phyloP scores from a whole-genome alignment of 768 basidiomycete species.

The Russula sp. region DNA sequence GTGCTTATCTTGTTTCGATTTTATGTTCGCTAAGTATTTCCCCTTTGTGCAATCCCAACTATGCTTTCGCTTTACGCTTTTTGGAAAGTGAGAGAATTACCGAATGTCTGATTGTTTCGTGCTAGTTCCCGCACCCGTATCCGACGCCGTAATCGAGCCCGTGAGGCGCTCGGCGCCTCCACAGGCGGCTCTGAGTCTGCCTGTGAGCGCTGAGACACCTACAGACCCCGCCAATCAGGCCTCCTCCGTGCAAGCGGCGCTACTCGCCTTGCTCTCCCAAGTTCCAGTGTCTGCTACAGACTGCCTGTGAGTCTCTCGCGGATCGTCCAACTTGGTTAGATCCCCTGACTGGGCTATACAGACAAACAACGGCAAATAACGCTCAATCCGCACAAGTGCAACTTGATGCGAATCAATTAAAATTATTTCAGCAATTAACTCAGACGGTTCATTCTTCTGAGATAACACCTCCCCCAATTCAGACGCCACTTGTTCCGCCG shows the following conservation, averaged over 20 bases:
- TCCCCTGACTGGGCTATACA: conserved; percentile 26
- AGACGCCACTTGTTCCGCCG: conserved; percentile 24
- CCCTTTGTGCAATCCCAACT: conserved; percentile 62
- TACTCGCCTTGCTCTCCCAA: conserved; percentile 65
- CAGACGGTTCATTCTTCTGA: conserved; percentile 43
- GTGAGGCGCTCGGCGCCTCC: conserved; percentile 18
- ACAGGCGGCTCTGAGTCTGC: conserved; percentile 21
- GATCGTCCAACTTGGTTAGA: conserved; percentile 2
- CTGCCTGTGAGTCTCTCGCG: conserved; percentile 34
- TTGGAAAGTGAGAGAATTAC: conserved; percentile 52
- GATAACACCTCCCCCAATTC: not conserved
- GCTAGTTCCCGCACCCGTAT: conserved; percentile 22
- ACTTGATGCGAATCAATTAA: conserved; percentile 53
- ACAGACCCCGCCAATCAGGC: conserved; percentile 24
- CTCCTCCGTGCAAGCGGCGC: conserved; percentile 51
- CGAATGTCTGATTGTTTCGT: conserved; percentile 43
- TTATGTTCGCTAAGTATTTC: conserved; percentile 80
- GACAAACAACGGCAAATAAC: conserved; percentile 61
- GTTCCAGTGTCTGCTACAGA: conserved; percentile 32
- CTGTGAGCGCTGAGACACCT: conserved; percentile 29
- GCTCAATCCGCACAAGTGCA: conserved; percentile 31
- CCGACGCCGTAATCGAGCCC: conserved; percentile 23
- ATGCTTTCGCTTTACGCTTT: conserved; percentile 41
- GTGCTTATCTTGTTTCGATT: conserved; percentile 69
- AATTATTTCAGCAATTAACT: conserved; percentile 71